phyloP scores from a whole-genome alignment of 352 stramenopile species.

The Phytophthora tubulina region DNA sequence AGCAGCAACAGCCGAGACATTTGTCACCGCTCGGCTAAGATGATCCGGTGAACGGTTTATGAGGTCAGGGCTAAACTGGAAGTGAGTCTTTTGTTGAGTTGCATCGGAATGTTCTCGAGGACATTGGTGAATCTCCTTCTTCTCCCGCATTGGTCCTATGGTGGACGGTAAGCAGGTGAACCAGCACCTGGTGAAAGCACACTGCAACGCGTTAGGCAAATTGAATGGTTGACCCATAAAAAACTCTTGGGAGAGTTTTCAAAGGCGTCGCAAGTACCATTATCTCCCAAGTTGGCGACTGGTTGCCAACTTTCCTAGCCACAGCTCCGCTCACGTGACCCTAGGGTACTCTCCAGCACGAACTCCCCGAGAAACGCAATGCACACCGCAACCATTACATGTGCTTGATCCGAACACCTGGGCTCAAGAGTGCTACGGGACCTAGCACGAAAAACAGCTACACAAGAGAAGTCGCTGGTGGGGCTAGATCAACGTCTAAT shows the following conservation, averaged over 20 bases:
- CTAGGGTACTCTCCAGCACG: neutral
- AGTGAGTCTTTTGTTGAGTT: neutral
- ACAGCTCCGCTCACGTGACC: neutral
- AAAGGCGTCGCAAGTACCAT: neutral
- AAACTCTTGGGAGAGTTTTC: neutral
- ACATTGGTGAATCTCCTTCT: neutral
- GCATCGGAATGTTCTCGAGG: neutral
- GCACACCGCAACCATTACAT: neutral
- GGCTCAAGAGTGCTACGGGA: too few relatives aligned
- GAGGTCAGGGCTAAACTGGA: neutral
- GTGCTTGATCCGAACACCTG: too few relatives aligned
- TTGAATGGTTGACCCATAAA: neutral
- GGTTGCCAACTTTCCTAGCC: too few relatives aligned
- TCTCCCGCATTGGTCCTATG: constrained; percentile 8
- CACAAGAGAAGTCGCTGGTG: too few relatives aligned
- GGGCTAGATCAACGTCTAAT: too few relatives aligned
- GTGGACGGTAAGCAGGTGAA: neutral
- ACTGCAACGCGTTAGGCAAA: neutral
- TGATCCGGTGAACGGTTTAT: neutral
- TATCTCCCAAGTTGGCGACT: too few relatives aligned
- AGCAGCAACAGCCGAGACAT: constrained; percentile 1
- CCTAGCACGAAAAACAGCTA: too few relatives aligned
- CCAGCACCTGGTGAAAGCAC: constrained; percentile 9
- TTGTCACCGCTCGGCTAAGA: neutral
- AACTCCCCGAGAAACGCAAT: neutral